Evolutionary conservation across 2,329 filamentous ascomycete genomes (phyloP).

Genomic region (Metarhizium sp.): DNA sequence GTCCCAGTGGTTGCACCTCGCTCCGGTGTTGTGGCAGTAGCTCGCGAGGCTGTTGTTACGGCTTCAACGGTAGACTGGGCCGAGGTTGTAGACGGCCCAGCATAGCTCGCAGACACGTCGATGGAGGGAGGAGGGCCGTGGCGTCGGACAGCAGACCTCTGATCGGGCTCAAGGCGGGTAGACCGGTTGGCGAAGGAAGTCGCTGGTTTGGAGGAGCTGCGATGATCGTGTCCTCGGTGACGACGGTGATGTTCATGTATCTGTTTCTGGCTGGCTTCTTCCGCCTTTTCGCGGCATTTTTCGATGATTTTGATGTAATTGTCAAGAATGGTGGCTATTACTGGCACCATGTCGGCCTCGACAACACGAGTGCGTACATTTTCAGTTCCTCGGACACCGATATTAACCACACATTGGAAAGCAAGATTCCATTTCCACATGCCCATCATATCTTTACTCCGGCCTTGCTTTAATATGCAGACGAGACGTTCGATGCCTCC

Average conservation of each 20-base stretch:
- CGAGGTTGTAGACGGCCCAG: conserved; percentile 26
- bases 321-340: conserved; percentile 95
- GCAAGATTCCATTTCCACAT: conserved; percentile 99
- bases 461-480: conserved; percentile 94
- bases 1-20: conserved; percentile 12
- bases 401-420: conserved; percentile 98
- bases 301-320: conserved; percentile 98
- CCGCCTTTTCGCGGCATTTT: conserved; percentile 77
- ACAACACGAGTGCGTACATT: conserved; percentile 89
- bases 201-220: conserved; percentile 35
- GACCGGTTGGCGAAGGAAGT: conserved; percentile 45
- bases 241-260: conserved; percentile 40
- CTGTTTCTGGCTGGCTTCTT: conserved; percentile 69
- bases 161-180: conserved; percentile 45
- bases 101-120: conserved; percentile 37
- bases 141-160: conserved; percentile 59
- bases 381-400: conserved; percentile 92
- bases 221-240: conserved; percentile 41
- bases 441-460: conserved; percentile 98
- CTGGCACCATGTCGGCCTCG: conserved; percentile 97
- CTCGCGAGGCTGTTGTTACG: conserved; percentile 10
- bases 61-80: conserved; percentile 16
- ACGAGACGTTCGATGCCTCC: conserved; percentile 93
- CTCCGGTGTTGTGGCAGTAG: conserved; percentile 9
- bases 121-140: conserved; percentile 71